Conservation (phyloP, 1,139 yeast species). For the Casaregolazyma suthepensis region DNA sequence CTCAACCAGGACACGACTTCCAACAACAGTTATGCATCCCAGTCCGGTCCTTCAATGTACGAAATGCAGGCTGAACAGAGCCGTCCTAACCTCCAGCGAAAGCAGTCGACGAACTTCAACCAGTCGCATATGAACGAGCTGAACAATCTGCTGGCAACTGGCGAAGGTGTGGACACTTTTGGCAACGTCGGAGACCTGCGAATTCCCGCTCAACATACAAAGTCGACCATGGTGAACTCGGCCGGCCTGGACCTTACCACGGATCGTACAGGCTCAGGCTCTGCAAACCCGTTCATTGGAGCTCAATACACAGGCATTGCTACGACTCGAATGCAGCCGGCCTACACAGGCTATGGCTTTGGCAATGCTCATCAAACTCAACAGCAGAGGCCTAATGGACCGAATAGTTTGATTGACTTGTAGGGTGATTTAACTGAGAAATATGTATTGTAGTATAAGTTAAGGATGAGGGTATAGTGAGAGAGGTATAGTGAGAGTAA, state of each 20-base stretch:
- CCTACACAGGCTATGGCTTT: conserved; percentile 89
- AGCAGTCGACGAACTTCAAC: conserved; percentile 20
- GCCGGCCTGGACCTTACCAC: conserved; percentile 54
- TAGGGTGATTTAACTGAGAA: not conserved
- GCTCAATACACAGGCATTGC: conserved; percentile 74
- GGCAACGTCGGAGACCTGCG: conserved; percentile 90
- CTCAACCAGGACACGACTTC: conserved; percentile 20
- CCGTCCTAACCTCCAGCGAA: conserved; percentile 17
- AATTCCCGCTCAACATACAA: conserved; percentile 90
- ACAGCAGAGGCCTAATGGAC: conserved; percentile 8
- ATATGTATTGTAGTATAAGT: conserved; percentile 1
- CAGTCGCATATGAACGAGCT: conserved; percentile 43
- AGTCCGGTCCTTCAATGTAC: conserved; percentile 16
- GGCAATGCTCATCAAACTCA: conserved; percentile 55
- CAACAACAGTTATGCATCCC: conserved; percentile 11
- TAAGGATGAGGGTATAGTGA: no score
- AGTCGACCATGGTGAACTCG: conserved; percentile 74
- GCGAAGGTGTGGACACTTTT: conserved; percentile 91
- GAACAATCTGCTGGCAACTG: conserved; percentile 72
- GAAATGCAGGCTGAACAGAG: conserved; percentile 31
- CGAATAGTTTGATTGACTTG: conserved; percentile 6
- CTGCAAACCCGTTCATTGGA: conserved; percentile 67
- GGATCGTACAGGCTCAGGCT: conserved; percentile 35
- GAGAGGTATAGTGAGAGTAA: not conserved
- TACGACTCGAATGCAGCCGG: conserved; percentile 49